Evolutionary conservation across 148 eudicot species (phyloP), one percentile per base, ranked within the genome.

Genomic region (Camellia lanceoleosa): DNA sequence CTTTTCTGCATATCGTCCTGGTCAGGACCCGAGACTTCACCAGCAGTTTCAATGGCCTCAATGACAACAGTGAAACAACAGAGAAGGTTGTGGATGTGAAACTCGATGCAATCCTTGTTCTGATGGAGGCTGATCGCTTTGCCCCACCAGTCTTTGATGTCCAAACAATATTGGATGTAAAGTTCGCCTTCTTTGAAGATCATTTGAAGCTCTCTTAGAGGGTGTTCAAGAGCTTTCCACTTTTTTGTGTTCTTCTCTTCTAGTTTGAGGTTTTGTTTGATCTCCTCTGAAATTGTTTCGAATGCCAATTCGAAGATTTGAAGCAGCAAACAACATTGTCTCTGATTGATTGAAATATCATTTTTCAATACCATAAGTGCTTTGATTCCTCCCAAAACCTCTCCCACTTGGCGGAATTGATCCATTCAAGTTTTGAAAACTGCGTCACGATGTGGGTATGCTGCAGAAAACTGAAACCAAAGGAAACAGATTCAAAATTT

Each of bases 351-450:
- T 70, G 83, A 82, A 77, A 68, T 81, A 6, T 88, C 86, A 42
- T 87, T 81, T 74, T 84, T 86, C 52, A 92, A 83, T n/a, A 87
- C 85, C 81, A 87, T 88, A 23, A 90, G 76, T 6, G 95, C 91
- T 71, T 89, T 87, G 72, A 92, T 68, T 80, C 95, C 84, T 55
- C 95, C 95, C 64, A 90, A 38, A 59, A 83, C 89, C 86, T 89
- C 91, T 78, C 95, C 95, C 15, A 92, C 86, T n/a, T 87, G 93
- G 82, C 90, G 82, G 75, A 90, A 84, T 42, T 90, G 95, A 78
- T 92, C 95, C 95, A 92, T 88, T 68, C 54, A n/a, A 47, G 75
- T 49, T 47, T 68, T 20, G 72, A 59, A 16, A 66, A 14, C 56
- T 9, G 75, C 52, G 7, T 43, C n/a, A 0, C 1, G 42, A 76